phyloP scores from a whole-genome alignment of 495 filamentous ascomycete species.

The Articulospora tetracladia region DNA sequence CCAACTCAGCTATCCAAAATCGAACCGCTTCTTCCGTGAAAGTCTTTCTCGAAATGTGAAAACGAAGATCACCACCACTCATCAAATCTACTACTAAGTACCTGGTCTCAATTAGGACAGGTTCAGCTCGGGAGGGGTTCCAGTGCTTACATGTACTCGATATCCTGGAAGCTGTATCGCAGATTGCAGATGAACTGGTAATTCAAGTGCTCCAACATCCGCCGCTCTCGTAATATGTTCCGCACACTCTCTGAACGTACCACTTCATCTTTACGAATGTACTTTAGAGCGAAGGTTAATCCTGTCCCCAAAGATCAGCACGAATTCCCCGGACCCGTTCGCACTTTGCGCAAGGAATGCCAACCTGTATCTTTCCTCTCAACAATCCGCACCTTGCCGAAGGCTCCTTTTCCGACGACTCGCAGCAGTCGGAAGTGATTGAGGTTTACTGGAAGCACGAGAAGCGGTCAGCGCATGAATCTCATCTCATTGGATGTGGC shows the following conservation, averaged over 20 bases:
- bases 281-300: slow-evolving; percentile 87
- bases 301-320: neutral
- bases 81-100: slow-evolving; percentile 98
- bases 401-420: slow-evolving; percentile 95
- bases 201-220: slow-evolving; percentile 97
- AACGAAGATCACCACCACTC: slow-evolving; percentile 95
- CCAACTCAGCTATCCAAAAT: slow-evolving; percentile 94
- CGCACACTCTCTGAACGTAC: slow-evolving; percentile 96
- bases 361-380: slow-evolving; percentile 85
- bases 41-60: slow-evolving; percentile 96
- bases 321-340: neutral
- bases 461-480: neutral
- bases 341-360: slow-evolving; percentile 35
- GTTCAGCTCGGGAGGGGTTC: neutral
- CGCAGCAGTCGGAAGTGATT: slow-evolving; percentile 95
- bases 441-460: slow-evolving; percentile 67
- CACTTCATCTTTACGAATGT: slow-evolving; percentile 99
- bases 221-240: slow-evolving; percentile 94
- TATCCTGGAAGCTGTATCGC: slow-evolving; percentile 98
- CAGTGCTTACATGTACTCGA: slow-evolving; percentile 92
- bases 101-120: slow-evolving; percentile 39
- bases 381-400: slow-evolving; percentile 97
- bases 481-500: neutral
- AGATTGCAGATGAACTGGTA: slow-evolving; percentile 98
- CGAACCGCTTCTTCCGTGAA: slow-evolving; percentile 96